A percentile compares a stretch with the other conserved stretches of the same genome.
phyloP scores from a whole-genome alignment of 2,329 filamentous ascomycete species.

The Xylaria sp. region DNA sequence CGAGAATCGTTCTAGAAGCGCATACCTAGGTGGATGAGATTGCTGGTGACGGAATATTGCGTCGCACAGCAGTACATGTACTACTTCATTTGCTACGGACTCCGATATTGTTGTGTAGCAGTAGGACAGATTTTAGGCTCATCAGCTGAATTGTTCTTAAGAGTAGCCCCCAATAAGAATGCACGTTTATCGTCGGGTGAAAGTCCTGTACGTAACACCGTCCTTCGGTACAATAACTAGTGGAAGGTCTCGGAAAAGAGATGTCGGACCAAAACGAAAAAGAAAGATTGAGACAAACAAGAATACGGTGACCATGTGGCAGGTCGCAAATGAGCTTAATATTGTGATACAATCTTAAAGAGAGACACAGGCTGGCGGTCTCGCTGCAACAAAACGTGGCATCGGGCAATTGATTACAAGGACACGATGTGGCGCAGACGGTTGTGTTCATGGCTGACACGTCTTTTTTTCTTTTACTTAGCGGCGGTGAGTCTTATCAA shows the following conservation, averaged over 20 bases:
- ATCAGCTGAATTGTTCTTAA: conserved; percentile 14
- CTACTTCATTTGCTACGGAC: conserved; percentile 14
- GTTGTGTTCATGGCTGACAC: neutral
- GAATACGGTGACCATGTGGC: neutral
- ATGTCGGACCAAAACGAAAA: conserved; percentile 19
- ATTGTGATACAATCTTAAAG: conserved; percentile 7
- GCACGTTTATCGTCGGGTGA: neutral
- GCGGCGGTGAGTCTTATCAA: neutral
- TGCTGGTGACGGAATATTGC: neutral
- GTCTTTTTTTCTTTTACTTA: neutral
- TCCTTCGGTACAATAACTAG: conserved; percentile 5
- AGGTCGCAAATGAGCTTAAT: conserved; percentile 7
- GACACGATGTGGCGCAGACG: conserved; percentile 22
- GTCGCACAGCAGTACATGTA: conserved; percentile 5
- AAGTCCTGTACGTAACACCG: neutral
- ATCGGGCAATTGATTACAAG: conserved; percentile 31
- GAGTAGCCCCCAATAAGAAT: neutral
- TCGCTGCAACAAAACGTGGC: conserved; percentile 26
- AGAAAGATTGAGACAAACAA: conserved; percentile 12
- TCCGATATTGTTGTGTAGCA: conserved; percentile 1
- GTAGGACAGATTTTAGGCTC: neutral
- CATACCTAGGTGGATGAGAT: neutral
- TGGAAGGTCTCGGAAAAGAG: conserved; percentile 5
- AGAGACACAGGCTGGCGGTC: conserved; percentile 2
- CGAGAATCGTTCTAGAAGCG: conserved; percentile 3